phyloP scores from a whole-genome alignment of 768 basidiomycete species.

The Asterophora parasitica region DNA sequence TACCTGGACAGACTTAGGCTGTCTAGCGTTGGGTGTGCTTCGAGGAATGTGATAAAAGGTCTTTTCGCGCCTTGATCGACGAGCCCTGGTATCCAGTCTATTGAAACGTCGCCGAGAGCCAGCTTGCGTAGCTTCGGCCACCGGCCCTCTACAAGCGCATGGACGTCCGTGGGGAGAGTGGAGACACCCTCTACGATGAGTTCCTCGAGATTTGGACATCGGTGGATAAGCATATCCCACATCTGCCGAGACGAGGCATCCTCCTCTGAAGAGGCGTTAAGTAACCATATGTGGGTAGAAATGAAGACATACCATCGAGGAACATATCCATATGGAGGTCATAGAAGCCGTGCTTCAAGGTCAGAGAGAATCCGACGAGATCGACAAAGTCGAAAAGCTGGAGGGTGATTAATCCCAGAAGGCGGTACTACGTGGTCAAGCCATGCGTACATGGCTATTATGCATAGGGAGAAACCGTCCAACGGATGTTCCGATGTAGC shows the following conservation, averaged over 20 bases:
- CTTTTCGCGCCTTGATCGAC: constrained; percentile 40
- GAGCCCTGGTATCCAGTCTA: constrained; percentile 46
- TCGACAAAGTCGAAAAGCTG: constrained; percentile 68
- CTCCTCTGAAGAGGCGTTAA: constrained; percentile 36
- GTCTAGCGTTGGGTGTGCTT: constrained; percentile 53
- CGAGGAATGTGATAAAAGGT: constrained; percentile 65
- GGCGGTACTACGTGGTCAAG: not conserved
- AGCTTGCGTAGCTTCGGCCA: constrained; percentile 66
- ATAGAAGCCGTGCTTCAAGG: constrained; percentile 59
- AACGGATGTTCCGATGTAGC: constrained; percentile 56
- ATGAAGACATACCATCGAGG: constrained; percentile 44
- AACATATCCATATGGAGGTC: constrained; percentile 51
- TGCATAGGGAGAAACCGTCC: constrained; percentile 53
- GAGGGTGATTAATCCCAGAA: constrained; percentile 6
- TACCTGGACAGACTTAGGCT: constrained; percentile 48
- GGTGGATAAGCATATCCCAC: constrained; percentile 67
- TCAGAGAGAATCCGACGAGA: constrained; percentile 58
- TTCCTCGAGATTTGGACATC: constrained; percentile 63
- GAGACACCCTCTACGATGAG: constrained; percentile 53
- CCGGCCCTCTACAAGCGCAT: constrained; percentile 50
- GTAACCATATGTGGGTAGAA: not conserved
- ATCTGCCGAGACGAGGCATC: constrained; percentile 46
- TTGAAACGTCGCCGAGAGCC: constrained; percentile 58
- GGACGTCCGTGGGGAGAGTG: constrained; percentile 50
- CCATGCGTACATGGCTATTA: constrained; percentile 57